phyloP scores from a whole-genome alignment of 345 rosid species.

The Triadica sebifera region DNA sequence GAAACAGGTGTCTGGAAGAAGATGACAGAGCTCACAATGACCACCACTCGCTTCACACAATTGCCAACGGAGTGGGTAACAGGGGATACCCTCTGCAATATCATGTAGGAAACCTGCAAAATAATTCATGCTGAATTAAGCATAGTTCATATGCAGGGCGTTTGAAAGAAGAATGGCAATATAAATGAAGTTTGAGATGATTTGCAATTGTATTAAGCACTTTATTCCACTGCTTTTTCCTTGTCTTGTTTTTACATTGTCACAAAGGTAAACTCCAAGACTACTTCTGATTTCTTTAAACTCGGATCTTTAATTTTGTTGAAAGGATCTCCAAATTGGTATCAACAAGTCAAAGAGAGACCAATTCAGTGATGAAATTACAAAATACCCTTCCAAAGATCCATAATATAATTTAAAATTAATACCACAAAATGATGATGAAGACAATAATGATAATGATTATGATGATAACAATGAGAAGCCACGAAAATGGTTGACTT shows the following conservation, averaged over 20 bases:
- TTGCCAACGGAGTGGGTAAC: constrained; percentile 98
- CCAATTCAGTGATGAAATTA: no score
- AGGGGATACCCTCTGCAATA: constrained; percentile 92
- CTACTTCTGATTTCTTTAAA: no score
- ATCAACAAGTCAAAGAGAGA: no score
- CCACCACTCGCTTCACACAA: constrained; percentile 98
- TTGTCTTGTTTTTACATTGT: neutral
- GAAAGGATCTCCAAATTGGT: no score
- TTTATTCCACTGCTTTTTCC: neutral
- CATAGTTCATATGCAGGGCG: neutral
- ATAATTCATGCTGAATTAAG: neutral
- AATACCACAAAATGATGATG: no score
- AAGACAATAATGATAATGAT: no score
- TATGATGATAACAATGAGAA: no score
- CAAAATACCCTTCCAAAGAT: no score
- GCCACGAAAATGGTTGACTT: no score
- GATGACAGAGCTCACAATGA: constrained; percentile 96
- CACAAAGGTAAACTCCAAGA: neutral
- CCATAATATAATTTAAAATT: no score
- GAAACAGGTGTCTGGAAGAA: constrained; percentile 87
- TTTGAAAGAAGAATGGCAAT: neutral
- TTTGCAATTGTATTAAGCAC: neutral
- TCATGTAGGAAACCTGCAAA: constrained; percentile 91
- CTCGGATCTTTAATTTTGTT: no score
- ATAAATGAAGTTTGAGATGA: neutral